A percentile compares a stretch with the other conserved stretches of the same genome.
These are phyloP conservation scores for Xerocomus spinulosus DNA, from an alignment of 768 basidiomycete genomes.

Conservation along the genomic window DNA sequence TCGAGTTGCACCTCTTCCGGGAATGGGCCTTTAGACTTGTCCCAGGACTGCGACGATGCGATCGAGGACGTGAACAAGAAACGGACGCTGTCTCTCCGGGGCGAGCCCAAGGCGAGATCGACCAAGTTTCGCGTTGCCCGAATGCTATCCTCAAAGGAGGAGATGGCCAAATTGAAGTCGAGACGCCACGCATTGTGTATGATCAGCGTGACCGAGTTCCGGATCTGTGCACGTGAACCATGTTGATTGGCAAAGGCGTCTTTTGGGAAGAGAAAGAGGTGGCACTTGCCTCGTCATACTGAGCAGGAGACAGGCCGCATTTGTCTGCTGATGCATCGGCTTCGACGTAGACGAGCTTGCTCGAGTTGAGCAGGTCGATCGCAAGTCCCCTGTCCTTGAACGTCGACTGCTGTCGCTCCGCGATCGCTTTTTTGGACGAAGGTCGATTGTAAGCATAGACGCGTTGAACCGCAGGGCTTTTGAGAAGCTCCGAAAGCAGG, in stretches of 20 bases:
- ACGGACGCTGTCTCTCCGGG: constrained; percentile 24
- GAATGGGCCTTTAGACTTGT: constrained; percentile 25
- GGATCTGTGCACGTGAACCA: too few species aligned
- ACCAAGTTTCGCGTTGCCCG: constrained; percentile 35
- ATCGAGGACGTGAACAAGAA: constrained; percentile 42
- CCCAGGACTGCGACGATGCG: constrained; percentile 31
- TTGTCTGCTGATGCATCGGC: constrained; percentile 29
- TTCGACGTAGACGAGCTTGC: constrained; percentile 36
- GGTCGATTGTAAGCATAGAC: constrained; percentile 36
- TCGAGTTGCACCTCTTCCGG: constrained; percentile 35
- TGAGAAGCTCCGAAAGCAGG: constrained; percentile 30
- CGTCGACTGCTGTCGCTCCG: constrained; percentile 28
- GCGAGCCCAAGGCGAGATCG: constrained; percentile 29
- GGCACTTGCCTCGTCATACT: constrained; percentile 16
- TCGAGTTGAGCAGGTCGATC: constrained; percentile 24
- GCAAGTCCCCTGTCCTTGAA: constrained; percentile 38
- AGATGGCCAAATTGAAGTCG: constrained; percentile 39
- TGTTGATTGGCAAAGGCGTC: background rate
- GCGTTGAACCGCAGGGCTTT: constrained; percentile 19
- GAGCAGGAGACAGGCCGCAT: constrained; percentile 27
- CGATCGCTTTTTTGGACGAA: constrained; percentile 6
- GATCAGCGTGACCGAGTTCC: background rate
- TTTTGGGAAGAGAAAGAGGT: background rate
- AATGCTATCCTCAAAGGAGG: constrained; percentile 42
- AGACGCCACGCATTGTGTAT: too few species aligned